Evolutionary conservation across 1,284 basidiomycete species (phyloP), one percentile per base, ranked within the genome.

Genomic region (Meira miltonrushii): DNA sequence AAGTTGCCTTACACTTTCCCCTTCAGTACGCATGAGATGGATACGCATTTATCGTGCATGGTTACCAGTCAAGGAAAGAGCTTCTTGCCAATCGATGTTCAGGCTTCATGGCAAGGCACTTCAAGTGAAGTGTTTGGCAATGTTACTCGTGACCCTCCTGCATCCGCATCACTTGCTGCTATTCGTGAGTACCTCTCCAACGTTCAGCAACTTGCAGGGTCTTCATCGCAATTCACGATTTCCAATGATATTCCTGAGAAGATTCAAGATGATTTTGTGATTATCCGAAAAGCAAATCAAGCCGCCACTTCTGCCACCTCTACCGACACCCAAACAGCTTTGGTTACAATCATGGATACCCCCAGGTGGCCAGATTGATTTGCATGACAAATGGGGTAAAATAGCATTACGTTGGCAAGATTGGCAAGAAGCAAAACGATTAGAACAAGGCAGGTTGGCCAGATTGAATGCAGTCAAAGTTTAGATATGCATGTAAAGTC

Each of bases 1-100:
- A n/a, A n/a, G n/a, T n/a, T n/a, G n/a, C n/a, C n/a, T n/a, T n/a
- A n/a, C n/a, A n/a, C n/a, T n/a, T n/a, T n/a, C n/a, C n/a, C n/a
- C n/a, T n/a, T n/a, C n/a, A n/a, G n/a, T n/a, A n/a, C n/a, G n/a
- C n/a, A n/a, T n/a, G n/a, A n/a, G n/a, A n/a, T n/a, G n/a, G n/a
- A n/a, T n/a, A n/a, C n/a, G n/a, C n/a, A n/a, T n/a, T n/a, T n/a
- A n/a, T n/a, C n/a, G n/a, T n/a, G n/a, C n/a, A n/a, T n/a, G n/a
- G n/a, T n/a, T n/a, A n/a, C n/a, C n/a, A n/a, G n/a, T n/a, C n/a
- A n/a, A n/a, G n/a, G n/a, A n/a, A n/a, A n/a, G n/a, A n/a, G n/a
- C n/a, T n/a, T n/a, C n/a, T n/a, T n/a, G n/a, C n/a, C 90, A 10
- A 74, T 81, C 13, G 85, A 88, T 56, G 82, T 8, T 11, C n/a